Evolutionary conservation across 2,329 filamentous ascomycete species (phyloP).

Genomic region (Penicillium vulpinum): DNA sequence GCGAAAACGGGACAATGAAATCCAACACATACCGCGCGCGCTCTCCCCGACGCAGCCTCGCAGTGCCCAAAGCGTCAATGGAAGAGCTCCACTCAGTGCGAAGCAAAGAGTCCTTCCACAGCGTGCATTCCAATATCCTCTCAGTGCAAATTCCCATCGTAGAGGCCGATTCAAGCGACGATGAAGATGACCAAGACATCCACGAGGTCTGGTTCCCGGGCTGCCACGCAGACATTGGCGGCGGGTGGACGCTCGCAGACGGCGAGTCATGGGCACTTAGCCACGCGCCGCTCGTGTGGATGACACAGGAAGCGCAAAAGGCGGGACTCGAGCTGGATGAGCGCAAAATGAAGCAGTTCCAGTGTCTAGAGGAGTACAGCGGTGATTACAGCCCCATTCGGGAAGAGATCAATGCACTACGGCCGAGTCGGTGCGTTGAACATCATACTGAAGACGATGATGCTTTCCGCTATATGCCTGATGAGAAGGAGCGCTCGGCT

Average conservation of each 20-base stretch:
- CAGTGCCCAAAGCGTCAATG: conserved; percentile 30
- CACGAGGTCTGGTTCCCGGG: conserved; percentile 75
- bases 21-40: conserved; percentile 32
- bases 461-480: conserved; percentile 12
- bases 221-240: conserved; percentile 75
- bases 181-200: conserved; percentile 63
- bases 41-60: conserved; percentile 27
- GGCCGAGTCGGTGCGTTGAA: conserved; percentile 10
- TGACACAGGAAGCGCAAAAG: conserved; percentile 63
- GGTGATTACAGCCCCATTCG: conserved; percentile 39
- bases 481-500: conserved; percentile 27
- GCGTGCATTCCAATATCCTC: conserved; percentile 27
- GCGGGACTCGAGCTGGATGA: conserved; percentile 72
- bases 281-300: conserved; percentile 69
- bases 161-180: conserved; percentile 24
- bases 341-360: conserved; percentile 65
- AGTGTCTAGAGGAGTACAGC: conserved; percentile 55
- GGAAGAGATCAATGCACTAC: conserved; percentile 21
- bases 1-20: conserved; percentile 11
- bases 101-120: conserved; percentile 16
- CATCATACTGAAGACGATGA: conserved; percentile 15
- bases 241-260: conserved; percentile 65
- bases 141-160: conserved; percentile 32
- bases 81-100: conserved; percentile 34
- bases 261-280: conserved; percentile 62